phyloP scores from a whole-genome alignment of 306 rosid species.

The Quercus variabilis region DNA sequence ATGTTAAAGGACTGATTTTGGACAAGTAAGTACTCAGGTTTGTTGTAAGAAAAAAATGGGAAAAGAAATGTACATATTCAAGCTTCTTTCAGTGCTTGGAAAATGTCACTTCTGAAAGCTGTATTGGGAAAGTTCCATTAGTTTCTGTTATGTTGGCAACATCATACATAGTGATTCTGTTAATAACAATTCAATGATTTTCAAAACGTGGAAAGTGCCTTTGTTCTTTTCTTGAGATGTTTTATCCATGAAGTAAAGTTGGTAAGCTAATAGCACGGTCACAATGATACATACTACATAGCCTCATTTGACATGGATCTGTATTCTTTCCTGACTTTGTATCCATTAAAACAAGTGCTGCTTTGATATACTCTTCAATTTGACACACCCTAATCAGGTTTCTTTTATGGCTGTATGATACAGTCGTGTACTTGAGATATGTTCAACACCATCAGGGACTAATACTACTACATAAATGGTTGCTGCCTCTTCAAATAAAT shows the following conservation, averaged over 20 bases:
- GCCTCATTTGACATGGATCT: too few species aligned
- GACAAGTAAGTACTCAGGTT: background rate
- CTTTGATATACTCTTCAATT: too few species aligned
- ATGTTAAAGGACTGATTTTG: background rate
- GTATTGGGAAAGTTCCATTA: too few species aligned
- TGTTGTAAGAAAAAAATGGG: background rate
- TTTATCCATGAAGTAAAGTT: background rate
- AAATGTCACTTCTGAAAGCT: background rate
- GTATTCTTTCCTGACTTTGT: too few species aligned
- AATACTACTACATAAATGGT: too few species aligned
- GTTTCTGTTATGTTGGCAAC: background rate
- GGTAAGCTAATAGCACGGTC: background rate
- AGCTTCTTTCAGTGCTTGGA: background rate
- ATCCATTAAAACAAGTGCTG: too few species aligned
- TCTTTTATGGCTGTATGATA: too few species aligned
- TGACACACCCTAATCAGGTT: too few species aligned
- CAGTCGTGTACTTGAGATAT: too few species aligned
- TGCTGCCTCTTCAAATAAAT: too few species aligned
- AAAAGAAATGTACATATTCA: background rate
- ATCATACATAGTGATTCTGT: background rate
- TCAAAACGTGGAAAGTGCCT: background rate
- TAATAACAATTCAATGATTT: background rate
- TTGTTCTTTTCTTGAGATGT: background rate
- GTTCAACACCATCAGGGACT: too few species aligned
- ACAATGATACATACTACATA: too few species aligned